phyloP scores from a whole-genome alignment of 768 basidiomycete species.

The Tephrocybe sp. region DNA sequence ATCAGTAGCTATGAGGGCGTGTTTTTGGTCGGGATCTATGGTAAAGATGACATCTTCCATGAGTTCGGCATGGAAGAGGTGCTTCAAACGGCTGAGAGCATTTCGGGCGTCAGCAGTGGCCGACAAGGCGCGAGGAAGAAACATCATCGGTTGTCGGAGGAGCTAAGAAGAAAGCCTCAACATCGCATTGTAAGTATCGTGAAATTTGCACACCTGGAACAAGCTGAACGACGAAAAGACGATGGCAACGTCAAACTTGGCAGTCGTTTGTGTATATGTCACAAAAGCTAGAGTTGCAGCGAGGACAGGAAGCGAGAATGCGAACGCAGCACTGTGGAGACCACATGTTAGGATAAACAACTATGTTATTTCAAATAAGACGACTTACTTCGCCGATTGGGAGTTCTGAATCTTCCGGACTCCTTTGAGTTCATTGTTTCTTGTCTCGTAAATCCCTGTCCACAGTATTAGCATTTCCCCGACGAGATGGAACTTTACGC shows the following conservation, averaged over 20 bases:
- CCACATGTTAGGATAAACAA: slow-evolving; percentile 11
- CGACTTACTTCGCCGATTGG: slow-evolving; percentile 54
- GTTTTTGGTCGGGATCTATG: slow-evolving; percentile 42
- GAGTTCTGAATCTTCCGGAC: slow-evolving; percentile 56
- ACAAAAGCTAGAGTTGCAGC: slow-evolving; percentile 67
- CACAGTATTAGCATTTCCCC: not conserved
- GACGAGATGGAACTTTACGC: slow-evolving; percentile 17
- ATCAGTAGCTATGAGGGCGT: slow-evolving; percentile 48
- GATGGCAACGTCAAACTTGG: slow-evolving; percentile 58
- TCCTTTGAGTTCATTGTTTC: slow-evolving; percentile 53
- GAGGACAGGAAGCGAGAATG: slow-evolving; percentile 58
- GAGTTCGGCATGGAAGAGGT: slow-evolving; percentile 55
- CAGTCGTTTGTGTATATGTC: slow-evolving; percentile 54
- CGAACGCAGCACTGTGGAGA: slow-evolving; percentile 42
- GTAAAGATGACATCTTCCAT: slow-evolving; percentile 36
- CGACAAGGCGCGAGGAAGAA: slow-evolving; percentile 59
- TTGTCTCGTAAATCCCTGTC: slow-evolving; percentile 51
- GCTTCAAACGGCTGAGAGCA: slow-evolving; percentile 49
- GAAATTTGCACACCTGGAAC: slow-evolving; percentile 37
- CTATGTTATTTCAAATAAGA: slow-evolving; percentile 12
- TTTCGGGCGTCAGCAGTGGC: slow-evolving; percentile 63
- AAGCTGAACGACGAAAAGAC: slow-evolving; percentile 60
- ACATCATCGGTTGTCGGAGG: slow-evolving; percentile 69
- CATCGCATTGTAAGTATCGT: not conserved
- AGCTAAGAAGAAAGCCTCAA: slow-evolving; percentile 33